Evolutionary conservation across 352 stramenopile species (phyloP).

Genomic region (Poterioochromonas sp.): DNA sequence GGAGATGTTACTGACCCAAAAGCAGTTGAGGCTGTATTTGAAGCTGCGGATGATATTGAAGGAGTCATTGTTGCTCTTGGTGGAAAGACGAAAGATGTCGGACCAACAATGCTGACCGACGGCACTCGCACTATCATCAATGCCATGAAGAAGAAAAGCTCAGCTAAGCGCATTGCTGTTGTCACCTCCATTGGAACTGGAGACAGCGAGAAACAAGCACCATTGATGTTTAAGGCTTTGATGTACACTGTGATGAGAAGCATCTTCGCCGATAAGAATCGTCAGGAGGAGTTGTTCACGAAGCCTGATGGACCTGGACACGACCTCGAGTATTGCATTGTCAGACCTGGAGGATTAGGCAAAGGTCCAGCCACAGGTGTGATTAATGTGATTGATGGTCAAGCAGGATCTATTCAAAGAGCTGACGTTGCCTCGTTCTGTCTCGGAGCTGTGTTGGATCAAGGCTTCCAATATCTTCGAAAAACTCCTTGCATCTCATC

Average conservation of each 20-base stretch:
- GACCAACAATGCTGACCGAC: conserved; percentile 68
- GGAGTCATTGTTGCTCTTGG: conserved; percentile 65
- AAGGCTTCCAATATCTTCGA: conserved; percentile 63
- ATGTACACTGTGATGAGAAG: conserved; percentile 62
- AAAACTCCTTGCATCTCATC: conserved; percentile 43
- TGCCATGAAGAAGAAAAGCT: conserved; percentile 62
- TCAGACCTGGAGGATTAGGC: conserved; percentile 66
- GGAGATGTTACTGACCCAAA: conserved; percentile 56
- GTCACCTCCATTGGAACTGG: conserved; percentile 67
- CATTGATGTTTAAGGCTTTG: conserved; percentile 71
- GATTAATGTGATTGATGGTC: conserved; percentile 71
- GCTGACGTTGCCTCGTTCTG: conserved; percentile 71
- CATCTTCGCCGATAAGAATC: conserved; percentile 75
- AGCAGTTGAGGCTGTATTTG: conserved; percentile 64
- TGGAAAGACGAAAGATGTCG: conserved; percentile 66
- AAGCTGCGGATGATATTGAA: conserved; percentile 51
- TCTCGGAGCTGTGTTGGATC: conserved; percentile 57
- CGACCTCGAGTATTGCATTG: conserved; percentile 58
- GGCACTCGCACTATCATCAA: conserved; percentile 58
- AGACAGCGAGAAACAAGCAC: conserved; percentile 64
- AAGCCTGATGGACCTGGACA: conserved; percentile 38
- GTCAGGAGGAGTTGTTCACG: conserved; percentile 60
- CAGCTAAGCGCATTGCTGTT: conserved; percentile 60
- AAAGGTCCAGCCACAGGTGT: conserved; percentile 63
- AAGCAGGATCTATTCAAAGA: conserved; percentile 62